Percentiles rank a stretch among this genome's conserved stretches.
Evolutionary conservation across 176 grass and related monocot species (phyloP).

Genomic region (Microstegium vimineum): DNA sequence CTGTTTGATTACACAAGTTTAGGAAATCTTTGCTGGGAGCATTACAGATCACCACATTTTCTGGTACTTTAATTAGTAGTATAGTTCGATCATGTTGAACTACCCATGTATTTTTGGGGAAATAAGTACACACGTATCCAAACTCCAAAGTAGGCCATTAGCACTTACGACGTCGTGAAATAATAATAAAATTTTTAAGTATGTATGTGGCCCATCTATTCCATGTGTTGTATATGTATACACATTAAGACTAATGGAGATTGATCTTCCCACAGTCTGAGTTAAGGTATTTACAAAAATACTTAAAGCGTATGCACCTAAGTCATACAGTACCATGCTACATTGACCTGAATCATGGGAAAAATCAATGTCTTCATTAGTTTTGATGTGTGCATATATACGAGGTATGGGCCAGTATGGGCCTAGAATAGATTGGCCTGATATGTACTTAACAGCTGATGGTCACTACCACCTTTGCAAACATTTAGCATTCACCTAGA

Average conservation of each 20-base stretch:
- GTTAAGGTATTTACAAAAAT: background rate
- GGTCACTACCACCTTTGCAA: slow-evolving; percentile 6
- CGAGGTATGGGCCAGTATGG: background rate
- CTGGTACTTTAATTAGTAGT: background rate
- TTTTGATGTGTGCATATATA: background rate
- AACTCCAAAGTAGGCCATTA: background rate
- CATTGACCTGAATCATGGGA: background rate
- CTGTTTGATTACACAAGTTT: background rate
- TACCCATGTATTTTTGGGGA: background rate
- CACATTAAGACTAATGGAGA: background rate
- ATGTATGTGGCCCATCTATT: background rate
- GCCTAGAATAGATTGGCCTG: background rate
- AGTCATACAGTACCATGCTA: background rate
- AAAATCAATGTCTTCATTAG: background rate
- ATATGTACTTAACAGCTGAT: background rate
- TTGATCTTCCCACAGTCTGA: background rate
- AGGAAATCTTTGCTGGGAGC: background rate
- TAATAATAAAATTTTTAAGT: background rate
- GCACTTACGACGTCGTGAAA: background rate
- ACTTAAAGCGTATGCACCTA: background rate
- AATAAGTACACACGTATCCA: background rate
- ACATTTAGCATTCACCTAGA: background rate
- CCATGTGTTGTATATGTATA: background rate
- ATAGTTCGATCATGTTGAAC: slow-evolving; percentile 1
- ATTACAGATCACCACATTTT: slow-evolving; percentile 7